Conservation (phyloP, 1,284 basidiomycete species). For the Fomitopsis pinicola region DNA sequence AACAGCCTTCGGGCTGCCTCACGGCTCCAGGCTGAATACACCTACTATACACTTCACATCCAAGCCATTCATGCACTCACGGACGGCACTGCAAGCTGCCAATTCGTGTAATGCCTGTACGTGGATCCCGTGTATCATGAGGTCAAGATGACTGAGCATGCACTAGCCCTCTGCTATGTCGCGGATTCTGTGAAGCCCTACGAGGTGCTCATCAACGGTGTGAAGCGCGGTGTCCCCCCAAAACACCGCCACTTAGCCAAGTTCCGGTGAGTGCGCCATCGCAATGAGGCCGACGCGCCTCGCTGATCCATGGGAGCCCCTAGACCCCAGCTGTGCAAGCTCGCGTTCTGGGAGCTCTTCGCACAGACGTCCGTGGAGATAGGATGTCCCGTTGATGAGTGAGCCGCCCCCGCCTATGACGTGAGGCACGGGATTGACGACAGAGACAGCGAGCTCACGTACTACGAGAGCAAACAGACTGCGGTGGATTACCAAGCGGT, state of each 20-base stretch:
- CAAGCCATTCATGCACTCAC: conserved; percentile 56
- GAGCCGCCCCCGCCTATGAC: background rate
- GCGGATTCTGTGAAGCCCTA: conserved; percentile 38
- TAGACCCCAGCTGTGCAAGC: conserved; percentile 30
- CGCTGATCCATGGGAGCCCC: background rate
- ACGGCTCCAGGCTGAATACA: conserved; percentile 40
- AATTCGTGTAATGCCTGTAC: conserved; percentile 68
- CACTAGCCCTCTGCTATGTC: conserved; percentile 64
- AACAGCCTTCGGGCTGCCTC: conserved; percentile 34
- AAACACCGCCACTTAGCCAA: conserved; percentile 61
- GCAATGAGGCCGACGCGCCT: background rate
- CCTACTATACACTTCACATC: conserved; percentile 57
- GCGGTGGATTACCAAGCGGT: conserved; percentile 19
- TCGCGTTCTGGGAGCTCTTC: conserved; percentile 24
- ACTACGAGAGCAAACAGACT: conserved; percentile 18
- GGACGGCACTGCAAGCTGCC: conserved; percentile 30
- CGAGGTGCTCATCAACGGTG: conserved; percentile 73
- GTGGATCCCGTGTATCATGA: conserved; percentile 17
- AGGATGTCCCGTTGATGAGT: background rate
- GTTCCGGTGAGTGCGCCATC: conserved; percentile 42
- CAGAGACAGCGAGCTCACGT: conserved; percentile 11
- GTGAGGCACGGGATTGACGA: background rate
- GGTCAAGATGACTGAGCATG: conserved; percentile 3
- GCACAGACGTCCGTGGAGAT: conserved; percentile 1
- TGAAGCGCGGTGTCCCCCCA: conserved; percentile 69